Evolutionary conservation across 2,329 filamentous ascomycete species (phyloP), one percentile per base, ranked within the genome.

Genomic region (Daldinia sp.): DNA sequence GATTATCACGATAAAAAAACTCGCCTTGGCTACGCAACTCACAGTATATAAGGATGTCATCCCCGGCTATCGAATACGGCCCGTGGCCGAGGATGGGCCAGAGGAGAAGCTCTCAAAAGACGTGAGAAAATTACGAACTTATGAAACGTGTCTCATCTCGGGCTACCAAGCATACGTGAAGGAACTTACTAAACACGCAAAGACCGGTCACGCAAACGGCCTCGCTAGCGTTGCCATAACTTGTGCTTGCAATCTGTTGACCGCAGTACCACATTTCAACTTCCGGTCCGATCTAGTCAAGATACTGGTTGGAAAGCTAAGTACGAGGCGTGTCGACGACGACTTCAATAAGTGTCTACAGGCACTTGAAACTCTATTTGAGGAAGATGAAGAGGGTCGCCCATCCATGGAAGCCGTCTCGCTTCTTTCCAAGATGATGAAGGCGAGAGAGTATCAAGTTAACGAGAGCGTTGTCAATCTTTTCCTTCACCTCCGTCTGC

Each of bases 31-130:
- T 54, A 93, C 96, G 23, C 94, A 98, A 80, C 87, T 96, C 78
- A 88, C 94, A 0, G 89, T 98, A 12, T 99, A 95, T 85, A 97
- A 95, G 79, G 96, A 98, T 80, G 88, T 98, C 53, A 98, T 99
- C 66, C 96, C 96, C 0, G 96, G 96, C 23, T 99, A 99, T 79
- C 88, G 96, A 68, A 98, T 99, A 83, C 90, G 96, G 18, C 92
- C 93, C 1, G 83, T 93, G 3, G 85, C 87, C 0, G 93, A 97
- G 67, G 91, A 93, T 35, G 89, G 91, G 50, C 86, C 91, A 76
- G 87, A 88, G 65, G 90, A 90, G 71, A 97, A 97, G 79, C 83
- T 98, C 1, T 97, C 94, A 4, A 98, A 97, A 78, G 96, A 98
- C 30, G 93, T 98, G 37, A 90, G 92, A 76, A 91, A 89, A 73